Base-by-base conservation (phyloP, 2,329 filamentous ascomycete species). In the Penicillium sp. region DNA sequence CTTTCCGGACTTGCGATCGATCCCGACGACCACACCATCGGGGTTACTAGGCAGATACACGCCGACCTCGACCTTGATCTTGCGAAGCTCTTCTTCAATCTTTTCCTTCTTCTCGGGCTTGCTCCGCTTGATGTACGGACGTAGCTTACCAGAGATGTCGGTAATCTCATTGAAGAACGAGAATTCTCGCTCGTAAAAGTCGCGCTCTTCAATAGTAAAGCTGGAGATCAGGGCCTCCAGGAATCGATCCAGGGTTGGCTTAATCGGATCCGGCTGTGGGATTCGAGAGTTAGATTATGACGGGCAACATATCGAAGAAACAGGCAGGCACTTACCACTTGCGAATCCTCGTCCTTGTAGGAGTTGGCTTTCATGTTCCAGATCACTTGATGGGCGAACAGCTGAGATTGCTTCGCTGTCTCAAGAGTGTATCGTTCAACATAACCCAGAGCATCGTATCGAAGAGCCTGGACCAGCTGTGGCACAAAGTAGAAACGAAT, bases 291-390 rank as follows among this genome's bases (percentile, higher is more conserved):
- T 59, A 71, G 63, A 59, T 15, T 49, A 55, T 47, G 35, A 12
- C 33, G 30, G 22, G 19, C 17, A 24, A 37, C 22, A n/a, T 7
- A 17, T 30, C n/a, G n/a, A 33, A 19, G 12, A 12, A 15, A 22
- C 28, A 35, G 17, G 24, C 38, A 6, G 53, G 26, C 19, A 70
- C 88, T 83, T 82, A 91, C 89, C 65, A 96, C 86, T 70, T 90
- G 88, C 15, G 90, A 93, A 68, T 97, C 92, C 71, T 99, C 94
- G 68, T 99, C 96, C 77, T 97, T 99, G 84, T 91, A 99, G 1
- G 93, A 91, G 76, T 99, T 99, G 35, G 95, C 95, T 77, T 98
- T 99, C 90, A 99, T 99, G 76, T 99, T 99, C 95, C 96, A 99
- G 74, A 99, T 99, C 68, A 99, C 98, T 73, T 99, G 95, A 76